phyloP scores from a whole-genome alignment of 2,329 filamentous ascomycete genomes.

The Hymenoscyphus fraxineus region DNA sequence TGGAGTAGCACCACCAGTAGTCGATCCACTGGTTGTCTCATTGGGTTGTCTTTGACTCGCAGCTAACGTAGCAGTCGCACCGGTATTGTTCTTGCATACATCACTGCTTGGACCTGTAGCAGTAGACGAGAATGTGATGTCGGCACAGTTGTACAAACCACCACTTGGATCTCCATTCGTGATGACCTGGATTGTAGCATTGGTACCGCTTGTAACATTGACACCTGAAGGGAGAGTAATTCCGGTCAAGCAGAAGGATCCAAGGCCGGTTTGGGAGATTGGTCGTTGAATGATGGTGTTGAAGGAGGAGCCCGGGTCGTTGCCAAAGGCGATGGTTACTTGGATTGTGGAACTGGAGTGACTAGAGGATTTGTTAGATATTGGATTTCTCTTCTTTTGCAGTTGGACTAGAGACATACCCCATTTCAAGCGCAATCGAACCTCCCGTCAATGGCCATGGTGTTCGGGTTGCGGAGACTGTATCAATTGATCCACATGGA shows the following conservation, averaged over 20 bases:
- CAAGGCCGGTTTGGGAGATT: conserved; percentile 34
- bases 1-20: neutral
- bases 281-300: conserved; percentile 26
- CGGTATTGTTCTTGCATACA: conserved; percentile 55
- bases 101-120: conserved; percentile 43
- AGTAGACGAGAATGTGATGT: conserved; percentile 61
- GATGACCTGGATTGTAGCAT: conserved; percentile 68
- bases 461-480: conserved; percentile 42
- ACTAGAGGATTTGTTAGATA: conserved; percentile 22
- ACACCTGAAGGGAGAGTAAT: conserved; percentile 50
- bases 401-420: conserved; percentile 7
- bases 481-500: conserved; percentile 45
- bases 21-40: conserved; percentile 6
- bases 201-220: conserved; percentile 53
- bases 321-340: conserved; percentile 28
- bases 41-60: conserved; percentile 16
- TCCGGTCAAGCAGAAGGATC: conserved; percentile 63
- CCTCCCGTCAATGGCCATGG: conserved; percentile 46
- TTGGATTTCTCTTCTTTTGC: too few species aligned
- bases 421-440: conserved; percentile 49
- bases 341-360: conserved; percentile 38
- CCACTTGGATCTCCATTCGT: conserved; percentile 56
- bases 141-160: conserved; percentile 73
- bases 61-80: conserved; percentile 43
- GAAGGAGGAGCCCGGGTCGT: conserved; percentile 24